Conservation (phyloP, 2,329 filamentous ascomycete species). For the Diplodia seriata region DNA sequence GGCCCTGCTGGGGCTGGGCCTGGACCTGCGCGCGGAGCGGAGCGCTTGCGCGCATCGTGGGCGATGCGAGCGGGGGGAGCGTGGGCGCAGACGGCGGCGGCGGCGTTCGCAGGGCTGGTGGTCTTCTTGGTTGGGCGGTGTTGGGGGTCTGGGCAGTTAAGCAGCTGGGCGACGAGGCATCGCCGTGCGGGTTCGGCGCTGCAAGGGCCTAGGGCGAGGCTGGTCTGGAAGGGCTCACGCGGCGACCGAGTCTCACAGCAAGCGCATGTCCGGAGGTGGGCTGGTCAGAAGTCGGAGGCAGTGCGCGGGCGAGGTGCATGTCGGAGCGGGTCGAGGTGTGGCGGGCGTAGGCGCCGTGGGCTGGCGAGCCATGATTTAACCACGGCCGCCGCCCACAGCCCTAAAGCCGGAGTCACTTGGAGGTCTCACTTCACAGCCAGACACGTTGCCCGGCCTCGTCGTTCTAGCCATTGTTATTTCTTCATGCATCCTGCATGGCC, state of each 20-base stretch:
- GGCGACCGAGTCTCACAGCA: slow-evolving; percentile 24
- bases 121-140: slow-evolving; percentile 10
- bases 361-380: slow-evolving; percentile 27
- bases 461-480: slow-evolving; percentile 23
- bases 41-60: slow-evolving; percentile 29
- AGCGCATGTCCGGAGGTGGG: slow-evolving; percentile 25
- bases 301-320: slow-evolving; percentile 29
- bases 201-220: slow-evolving; percentile 31
- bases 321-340: slow-evolving; percentile 29
- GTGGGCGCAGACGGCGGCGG: slow-evolving; percentile 6
- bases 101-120: not conserved
- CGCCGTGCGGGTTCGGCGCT: slow-evolving; percentile 30
- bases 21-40: slow-evolving; percentile 31
- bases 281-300: slow-evolving; percentile 16
- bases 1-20: slow-evolving; percentile 17
- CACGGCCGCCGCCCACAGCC: slow-evolving; percentile 16
- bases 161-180: slow-evolving; percentile 30
- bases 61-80: not conserved
- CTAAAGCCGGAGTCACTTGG: not conserved
- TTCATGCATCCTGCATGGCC: slow-evolving; percentile 27
- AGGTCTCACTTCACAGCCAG: slow-evolving; percentile 24
- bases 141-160: slow-evolving; percentile 24
- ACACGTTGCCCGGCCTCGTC: slow-evolving; percentile 21
- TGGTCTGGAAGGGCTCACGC: slow-evolving; percentile 26
- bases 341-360: slow-evolving; percentile 22